These are phyloP conservation scores for Phialocephala subalpina DNA, from an alignment of 2,329 filamentous ascomycete genomes.

Conservation along the genomic window DNA sequence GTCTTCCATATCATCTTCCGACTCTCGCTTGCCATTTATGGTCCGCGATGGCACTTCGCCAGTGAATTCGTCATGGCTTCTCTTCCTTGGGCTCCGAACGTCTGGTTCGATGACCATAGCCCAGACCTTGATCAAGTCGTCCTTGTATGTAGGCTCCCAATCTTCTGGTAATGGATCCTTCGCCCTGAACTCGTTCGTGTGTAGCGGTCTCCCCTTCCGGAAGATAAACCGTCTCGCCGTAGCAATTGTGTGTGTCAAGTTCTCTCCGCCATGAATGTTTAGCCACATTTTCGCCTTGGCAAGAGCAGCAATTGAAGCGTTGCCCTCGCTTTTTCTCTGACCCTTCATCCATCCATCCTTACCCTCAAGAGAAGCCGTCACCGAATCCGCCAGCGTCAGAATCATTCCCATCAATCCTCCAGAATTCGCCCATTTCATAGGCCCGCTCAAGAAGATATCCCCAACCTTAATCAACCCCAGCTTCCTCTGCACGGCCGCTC, in stretches of 20 bases:
- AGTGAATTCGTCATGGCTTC: constrained; percentile 57
- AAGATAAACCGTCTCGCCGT: constrained; percentile 87
- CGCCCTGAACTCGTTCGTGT: constrained; percentile 67
- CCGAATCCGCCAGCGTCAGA: constrained; percentile 79
- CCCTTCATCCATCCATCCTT: constrained; percentile 47
- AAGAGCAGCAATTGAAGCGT: constrained; percentile 34
- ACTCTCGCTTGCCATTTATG: constrained; percentile 35
- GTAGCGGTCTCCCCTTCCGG: constrained; percentile 80
- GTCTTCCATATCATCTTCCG: constrained; percentile 48
- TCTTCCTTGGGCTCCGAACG: constrained; percentile 48
- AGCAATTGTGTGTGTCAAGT: constrained; percentile 82
- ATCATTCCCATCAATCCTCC: constrained; percentile 88
- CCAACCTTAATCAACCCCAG: constrained; percentile 69
- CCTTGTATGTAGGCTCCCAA: constrained; percentile 72
- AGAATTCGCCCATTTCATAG: constrained; percentile 75
- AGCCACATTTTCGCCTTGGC: constrained; percentile 50
- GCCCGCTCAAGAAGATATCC: constrained; percentile 85
- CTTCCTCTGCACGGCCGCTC: constrained; percentile 68
- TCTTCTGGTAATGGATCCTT: constrained; percentile 39
- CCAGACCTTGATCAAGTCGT: constrained; percentile 85
- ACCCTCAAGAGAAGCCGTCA: constrained; percentile 55
- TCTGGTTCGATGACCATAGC: constrained; percentile 68
- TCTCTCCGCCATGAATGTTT: constrained; percentile 81
- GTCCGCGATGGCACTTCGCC: constrained; percentile 16
- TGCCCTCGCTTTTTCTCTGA: constrained; percentile 20